Evolutionary conservation across 2,329 filamentous ascomycete species (phyloP), one percentile per base, ranked within the genome.

Genomic region (Verticillium albo-atrum): DNA sequence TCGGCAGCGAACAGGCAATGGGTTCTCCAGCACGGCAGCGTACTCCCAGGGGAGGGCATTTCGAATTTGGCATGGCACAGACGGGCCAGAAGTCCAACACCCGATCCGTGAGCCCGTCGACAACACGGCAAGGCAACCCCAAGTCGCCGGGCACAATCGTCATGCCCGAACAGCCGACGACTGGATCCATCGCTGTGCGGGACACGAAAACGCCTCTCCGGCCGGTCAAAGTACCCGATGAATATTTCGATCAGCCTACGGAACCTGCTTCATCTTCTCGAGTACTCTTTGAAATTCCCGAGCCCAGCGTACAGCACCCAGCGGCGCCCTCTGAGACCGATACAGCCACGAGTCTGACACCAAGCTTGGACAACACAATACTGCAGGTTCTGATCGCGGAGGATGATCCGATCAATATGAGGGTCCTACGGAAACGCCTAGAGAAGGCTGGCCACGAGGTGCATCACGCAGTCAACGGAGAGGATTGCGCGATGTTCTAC

Each of bases 341-440:
- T 17, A 62, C 60, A 2, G 57, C 60, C 17, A 59, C 56, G 37
- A 60, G 47, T 53, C 53, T 60, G 32, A 34, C 47, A 28, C 57
- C 57, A 30, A 42, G 25, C n/a, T n/a, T 23, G 27, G 51, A 56
- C n/a, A 26, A 54, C 54, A 26, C 79, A 2, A 73, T 82, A 37
- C 77, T 92, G 64, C 80, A 82, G 20, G 85, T 96, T 2, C 78
- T 96, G 25, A 85, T 96, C 35, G 92, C 92, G 0, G 92, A 96
- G 68, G 92, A 97, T 65, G 92, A 96, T 66, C 91, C 91, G 0
- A 87, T 96, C 65, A 96, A 96, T 66, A 90, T 90, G 73, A 89
- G 87, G 61, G 90, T 96, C 50, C 77, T 96, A 47, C 85, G 86
- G 67, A 96, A 96, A 68, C 79, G 92, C 14, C 73, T 97, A 3